Base-by-base conservation (phyloP, 2,329 filamentous ascomycete species). In the Penicillium frequentans region DNA sequence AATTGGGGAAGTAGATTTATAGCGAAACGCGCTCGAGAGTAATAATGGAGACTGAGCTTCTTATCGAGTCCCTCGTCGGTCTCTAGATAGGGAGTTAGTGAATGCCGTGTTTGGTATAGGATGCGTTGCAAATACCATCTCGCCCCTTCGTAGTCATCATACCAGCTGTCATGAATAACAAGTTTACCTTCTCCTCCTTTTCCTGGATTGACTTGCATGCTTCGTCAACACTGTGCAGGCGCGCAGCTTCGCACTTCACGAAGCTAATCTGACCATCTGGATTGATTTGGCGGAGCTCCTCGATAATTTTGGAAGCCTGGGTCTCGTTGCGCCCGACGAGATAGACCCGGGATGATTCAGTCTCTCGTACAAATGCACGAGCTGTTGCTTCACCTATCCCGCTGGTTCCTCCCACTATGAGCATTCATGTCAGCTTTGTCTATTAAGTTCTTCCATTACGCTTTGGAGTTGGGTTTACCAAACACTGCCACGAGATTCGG, bases 211-310 rank as follows among this genome's bases (percentile, higher is more conserved):
- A 67, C 11, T 71, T 68, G 58, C 80, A 84, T 0, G 79, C 73
- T 2, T 73, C 67, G 63, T 86, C 82, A 8, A 84, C 81, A 27
- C 79, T 81, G 46, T 73, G 75, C 27, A 86, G 68, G 5, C 84
- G 69, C 9, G 79, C 80, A 45, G 82, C 74, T 47, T 86, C 83
- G 5, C 58, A 60, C 56, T 79, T 73, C 27, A 85, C 64, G 64
- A 84, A 85, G 44, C 68, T 69, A 49, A 81, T 75, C 13, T 74
- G 70, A 2, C 77, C 81, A 1, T 70, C 64, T 0, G 76, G 70
- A 46, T 84, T 86, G 6, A 80, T 56, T 2, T 57, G 46, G 26
- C 72, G 67, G 14, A 83, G 67, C 50, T 83, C 79, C 6, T 71
- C 67, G 7, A 76, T 70, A 49, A 82, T 70, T n/a, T 73, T 66